Evolutionary conservation across 2,329 filamentous ascomycete species (phyloP).

Genomic region (Penicillium sp.): DNA sequence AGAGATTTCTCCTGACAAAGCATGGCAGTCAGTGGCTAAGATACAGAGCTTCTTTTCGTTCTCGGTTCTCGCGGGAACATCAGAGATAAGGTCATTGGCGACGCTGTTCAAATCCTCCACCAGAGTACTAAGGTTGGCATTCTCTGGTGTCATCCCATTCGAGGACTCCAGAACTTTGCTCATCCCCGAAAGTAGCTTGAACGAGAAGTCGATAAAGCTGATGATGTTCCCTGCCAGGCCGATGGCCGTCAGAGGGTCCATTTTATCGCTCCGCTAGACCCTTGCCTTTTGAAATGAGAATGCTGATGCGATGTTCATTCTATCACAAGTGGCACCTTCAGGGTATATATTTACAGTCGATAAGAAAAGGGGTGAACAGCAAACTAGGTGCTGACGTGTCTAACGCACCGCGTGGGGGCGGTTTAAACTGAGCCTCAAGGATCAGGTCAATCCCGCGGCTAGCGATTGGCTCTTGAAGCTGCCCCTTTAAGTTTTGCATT

Average conservation of each 20-base stretch:
- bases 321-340: background rate
- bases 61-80: conserved; percentile 3
- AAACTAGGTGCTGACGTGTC: too few species aligned
- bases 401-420: too few species aligned
- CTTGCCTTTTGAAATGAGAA: background rate
- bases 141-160: background rate
- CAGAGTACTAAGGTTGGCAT: background rate
- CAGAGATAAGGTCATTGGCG: background rate
- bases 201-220: conserved; percentile 25
- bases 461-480: too few species aligned
- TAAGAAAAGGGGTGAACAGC: too few species aligned
- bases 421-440: too few species aligned
- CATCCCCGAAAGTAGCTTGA: conserved; percentile 16
- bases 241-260: conserved; percentile 31
- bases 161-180: conserved; percentile 10
- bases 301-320: background rate
- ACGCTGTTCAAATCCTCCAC: conserved; percentile 1
- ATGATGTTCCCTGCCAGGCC: conserved; percentile 21
- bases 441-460: too few species aligned
- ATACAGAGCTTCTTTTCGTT: conserved; percentile 3
- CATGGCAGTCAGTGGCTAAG: too few species aligned
- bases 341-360: too few species aligned
- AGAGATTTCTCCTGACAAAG: background rate
- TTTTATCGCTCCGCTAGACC: background rate
- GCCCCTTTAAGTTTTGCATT: too few species aligned